These are phyloP conservation scores for Fusarium decemcellulare DNA, from an alignment of 2,329 filamentous ascomycete species.

Conservation along the genomic window DNA sequence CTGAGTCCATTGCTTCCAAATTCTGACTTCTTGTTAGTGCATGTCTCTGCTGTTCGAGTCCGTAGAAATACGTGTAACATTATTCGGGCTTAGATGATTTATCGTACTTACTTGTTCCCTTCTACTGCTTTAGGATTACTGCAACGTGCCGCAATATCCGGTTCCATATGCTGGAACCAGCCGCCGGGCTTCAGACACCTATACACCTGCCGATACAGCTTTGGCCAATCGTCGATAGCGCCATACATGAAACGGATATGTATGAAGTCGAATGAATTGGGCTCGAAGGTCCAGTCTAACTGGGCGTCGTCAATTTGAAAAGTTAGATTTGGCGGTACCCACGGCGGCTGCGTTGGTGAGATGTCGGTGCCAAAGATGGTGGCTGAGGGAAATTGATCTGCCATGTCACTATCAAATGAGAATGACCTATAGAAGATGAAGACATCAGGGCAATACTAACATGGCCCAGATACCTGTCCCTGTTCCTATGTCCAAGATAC, in stretches of 20 bases:
- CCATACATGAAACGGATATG: neutral
- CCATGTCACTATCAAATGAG: neutral
- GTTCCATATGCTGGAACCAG: neutral
- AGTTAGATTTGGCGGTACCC: neutral
- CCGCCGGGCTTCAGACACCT: neutral
- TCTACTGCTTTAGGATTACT: neutral
- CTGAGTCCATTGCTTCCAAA: constrained; percentile 39
- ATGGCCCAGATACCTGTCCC: neutral
- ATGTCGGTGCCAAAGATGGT: neutral
- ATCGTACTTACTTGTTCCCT: neutral
- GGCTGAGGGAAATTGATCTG: neutral
- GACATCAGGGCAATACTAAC: neutral
- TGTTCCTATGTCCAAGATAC: neutral
- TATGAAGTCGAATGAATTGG: neutral
- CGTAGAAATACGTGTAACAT: too few species aligned
- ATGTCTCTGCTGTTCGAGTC: too few species aligned
- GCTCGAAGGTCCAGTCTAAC: neutral
- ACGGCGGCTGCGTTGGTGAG: neutral
- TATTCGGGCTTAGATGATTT: too few species aligned
- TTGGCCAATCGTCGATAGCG: neutral
- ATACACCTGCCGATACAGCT: neutral
- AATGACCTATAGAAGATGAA: too few species aligned
- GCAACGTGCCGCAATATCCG: neutral
- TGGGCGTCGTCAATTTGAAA: neutral
- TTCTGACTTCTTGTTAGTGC: too few species aligned